phyloP scores from a whole-genome alignment of 2,329 filamentous ascomycete genomes.

The Phoma sp. region DNA sequence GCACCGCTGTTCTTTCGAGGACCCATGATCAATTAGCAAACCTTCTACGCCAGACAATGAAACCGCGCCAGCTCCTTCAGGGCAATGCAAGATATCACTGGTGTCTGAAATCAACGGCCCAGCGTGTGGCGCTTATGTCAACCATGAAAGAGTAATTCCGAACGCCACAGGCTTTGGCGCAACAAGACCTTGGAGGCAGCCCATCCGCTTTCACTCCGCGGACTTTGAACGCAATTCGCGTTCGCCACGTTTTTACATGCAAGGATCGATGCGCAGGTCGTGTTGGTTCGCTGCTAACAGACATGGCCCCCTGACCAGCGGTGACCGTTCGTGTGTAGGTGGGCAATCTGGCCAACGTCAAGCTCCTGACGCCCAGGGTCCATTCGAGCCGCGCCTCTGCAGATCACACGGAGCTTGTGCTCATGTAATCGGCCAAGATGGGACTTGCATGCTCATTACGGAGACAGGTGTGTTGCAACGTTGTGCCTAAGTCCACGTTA shows the following conservation, averaged over 20 bases:
- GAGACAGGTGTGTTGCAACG: not conserved
- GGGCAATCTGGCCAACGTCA: not conserved
- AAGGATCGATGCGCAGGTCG: not conserved
- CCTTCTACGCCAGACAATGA: not conserved
- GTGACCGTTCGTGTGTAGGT: not conserved
- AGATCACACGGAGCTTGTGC: conserved; percentile 7
- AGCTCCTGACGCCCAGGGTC: not conserved
- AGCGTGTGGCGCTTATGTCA: conserved; percentile 3
- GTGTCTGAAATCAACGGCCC: not conserved
- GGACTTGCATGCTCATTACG: not conserved
- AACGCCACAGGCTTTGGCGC: not conserved
- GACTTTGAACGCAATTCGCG: not conserved
- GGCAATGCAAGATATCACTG: not conserved
- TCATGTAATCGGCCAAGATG: not conserved
- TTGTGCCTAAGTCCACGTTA: not conserved
- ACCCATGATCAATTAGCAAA: not conserved
- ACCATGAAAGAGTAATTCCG: not conserved
- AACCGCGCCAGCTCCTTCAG: conserved; percentile 4
- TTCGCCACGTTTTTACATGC: not conserved
- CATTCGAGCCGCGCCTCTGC: conserved; percentile 1
- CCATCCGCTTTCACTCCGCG: not conserved
- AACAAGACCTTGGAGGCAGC: not conserved
- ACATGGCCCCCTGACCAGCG: not conserved
- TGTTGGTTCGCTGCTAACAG: not conserved
- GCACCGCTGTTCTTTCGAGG: not conserved